Evolutionary conservation across 2,329 filamentous ascomycete species (phyloP).

Genomic region (Lasiodiplodia hormozganensis): DNA sequence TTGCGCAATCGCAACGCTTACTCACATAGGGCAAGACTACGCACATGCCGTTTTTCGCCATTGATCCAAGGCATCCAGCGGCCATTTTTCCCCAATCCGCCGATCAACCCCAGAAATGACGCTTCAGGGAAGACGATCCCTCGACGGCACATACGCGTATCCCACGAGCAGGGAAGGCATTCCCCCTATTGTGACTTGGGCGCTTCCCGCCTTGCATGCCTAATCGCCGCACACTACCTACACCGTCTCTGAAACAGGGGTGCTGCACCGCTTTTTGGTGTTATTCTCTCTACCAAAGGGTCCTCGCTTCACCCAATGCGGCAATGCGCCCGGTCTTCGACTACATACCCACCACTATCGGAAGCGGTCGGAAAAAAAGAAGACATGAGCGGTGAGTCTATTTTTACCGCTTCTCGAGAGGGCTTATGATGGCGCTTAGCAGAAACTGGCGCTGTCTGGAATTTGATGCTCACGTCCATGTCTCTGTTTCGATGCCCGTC

Average conservation of each 20-base stretch:
- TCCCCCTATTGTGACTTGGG: constrained; percentile 1
- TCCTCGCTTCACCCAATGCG: not conserved
- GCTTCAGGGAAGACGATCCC: not conserved
- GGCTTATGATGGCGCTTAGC: not conserved
- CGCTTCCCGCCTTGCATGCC: not conserved
- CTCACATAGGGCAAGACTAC: not conserved
- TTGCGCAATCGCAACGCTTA: not conserved
- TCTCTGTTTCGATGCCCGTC: not conserved
- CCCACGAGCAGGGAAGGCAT: not conserved
- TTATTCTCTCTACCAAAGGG: not conserved
- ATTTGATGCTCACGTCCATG: not conserved
- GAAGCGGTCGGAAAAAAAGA: not conserved
- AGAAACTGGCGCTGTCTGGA: not conserved
- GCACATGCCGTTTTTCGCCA: not conserved
- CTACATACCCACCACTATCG: not conserved
- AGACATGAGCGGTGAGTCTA: not conserved
- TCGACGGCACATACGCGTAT: not conserved
- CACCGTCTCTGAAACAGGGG: not conserved
- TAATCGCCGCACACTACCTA: not conserved
- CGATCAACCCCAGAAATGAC: not conserved
- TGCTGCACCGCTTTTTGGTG: not conserved
- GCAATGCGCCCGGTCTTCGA: not conserved
- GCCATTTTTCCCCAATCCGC: not conserved
- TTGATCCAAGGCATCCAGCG: constrained; percentile 6
- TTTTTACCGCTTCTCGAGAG: not conserved